These are phyloP conservation scores for Solanum megistacrolobum DNA, from an alignment of 257 asterid species.

Conservation along the genomic window DNA sequence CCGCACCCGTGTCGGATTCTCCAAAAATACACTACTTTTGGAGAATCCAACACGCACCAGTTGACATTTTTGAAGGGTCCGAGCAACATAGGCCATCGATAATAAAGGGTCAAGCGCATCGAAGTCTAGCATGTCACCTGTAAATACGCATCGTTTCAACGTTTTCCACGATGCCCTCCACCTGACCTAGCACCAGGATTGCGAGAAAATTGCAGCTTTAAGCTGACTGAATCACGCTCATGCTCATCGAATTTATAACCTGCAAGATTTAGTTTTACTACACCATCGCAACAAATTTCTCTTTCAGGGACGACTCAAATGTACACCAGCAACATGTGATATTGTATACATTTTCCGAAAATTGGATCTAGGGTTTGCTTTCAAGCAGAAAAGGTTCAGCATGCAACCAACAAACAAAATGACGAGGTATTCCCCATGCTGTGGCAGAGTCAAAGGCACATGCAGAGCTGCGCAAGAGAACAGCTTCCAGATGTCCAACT, in stretches of 20 bases:
- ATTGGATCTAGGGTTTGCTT: background rate
- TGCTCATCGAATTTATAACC: constrained; percentile 58
- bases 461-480: background rate
- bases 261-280: constrained; percentile 51
- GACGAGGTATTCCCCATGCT: background rate
- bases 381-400: background rate
- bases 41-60: background rate
- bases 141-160: constrained; percentile 22
- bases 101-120: constrained; percentile 20
- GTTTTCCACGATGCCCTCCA: constrained; percentile 49
- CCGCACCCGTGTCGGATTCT: background rate
- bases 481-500: background rate
- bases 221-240: constrained; percentile 38
- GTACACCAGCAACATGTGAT: background rate
- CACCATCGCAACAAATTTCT: background rate
- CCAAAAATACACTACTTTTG: background rate
- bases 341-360: background rate
- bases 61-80: background rate
- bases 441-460: background rate
- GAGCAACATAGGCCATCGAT: constrained; percentile 12
- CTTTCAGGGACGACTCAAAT: background rate
- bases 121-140: constrained; percentile 44
- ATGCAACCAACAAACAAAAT: background rate
- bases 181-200: constrained; percentile 62
- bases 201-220: constrained; percentile 58